Evolutionary conservation across 2,329 filamentous ascomycete species (phyloP), one percentile per base, ranked within the genome.

Genomic region (Arthrobotrys iridis): DNA sequence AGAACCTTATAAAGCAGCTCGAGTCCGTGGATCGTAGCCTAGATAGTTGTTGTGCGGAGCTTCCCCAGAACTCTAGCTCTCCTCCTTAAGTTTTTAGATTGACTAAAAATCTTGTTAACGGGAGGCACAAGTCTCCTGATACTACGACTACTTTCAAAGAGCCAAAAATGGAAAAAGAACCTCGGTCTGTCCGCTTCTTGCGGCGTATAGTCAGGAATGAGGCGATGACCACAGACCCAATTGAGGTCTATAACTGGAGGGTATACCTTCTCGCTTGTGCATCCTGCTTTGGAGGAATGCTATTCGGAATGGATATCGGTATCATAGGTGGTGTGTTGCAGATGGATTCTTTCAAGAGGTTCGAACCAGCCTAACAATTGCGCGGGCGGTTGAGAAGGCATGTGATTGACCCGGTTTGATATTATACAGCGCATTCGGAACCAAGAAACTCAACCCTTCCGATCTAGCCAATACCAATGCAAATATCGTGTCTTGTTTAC

Each of bases 401-500:
- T 48, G 24, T 13, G 59, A 13, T 2, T 30, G 13, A 13, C 15
- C 11, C 26, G 24, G 46, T 30, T 26, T 18, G n/a, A n/a, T 33
- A 24, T 30, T 45, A 7, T 46, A 15, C 20, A 87, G 86, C 0
- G 86, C 86, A 78, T 90, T 88, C 77, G 83, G 84, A 0, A 82
- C 89, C 4, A 80, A 83, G 1, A 79, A 80, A 22, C 79, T 83
- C 24, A 81, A 81, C 58, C 80, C 81, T 28, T 81, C 83, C 1
- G 84, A 81, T 2, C 81, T 82, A 37, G 86, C 86, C 28, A 85
- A 88, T 77, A 83, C 90, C 52, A 86, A 86, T 50, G 87, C 89
- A 77, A 91, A 90, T 79, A 89, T 92, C 70, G 90, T 91, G 26
- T 90, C 88, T n/a, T 89, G 87, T n/a, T 57, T 79, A 40, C 92